These are phyloP conservation scores for Adansonia madagascariensis DNA, from an alignment of 441 rosid genomes.

Conservation along the genomic window DNA sequence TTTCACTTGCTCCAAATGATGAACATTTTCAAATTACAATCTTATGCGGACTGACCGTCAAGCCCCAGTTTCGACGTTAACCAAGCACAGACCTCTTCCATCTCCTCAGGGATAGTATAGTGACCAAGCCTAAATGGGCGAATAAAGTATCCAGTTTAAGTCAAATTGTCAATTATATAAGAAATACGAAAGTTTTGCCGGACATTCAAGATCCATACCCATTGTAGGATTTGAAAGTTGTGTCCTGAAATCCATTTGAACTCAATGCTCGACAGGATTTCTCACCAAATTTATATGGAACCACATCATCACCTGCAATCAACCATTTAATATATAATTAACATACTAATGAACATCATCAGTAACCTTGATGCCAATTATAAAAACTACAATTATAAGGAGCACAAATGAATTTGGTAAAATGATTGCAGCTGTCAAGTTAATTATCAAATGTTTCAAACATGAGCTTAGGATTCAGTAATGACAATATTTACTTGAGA, in stretches of 20 bases:
- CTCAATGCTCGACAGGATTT: conserved; percentile 65
- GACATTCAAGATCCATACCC: conserved; percentile 47
- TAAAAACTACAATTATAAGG: not conserved
- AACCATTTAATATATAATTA: not conserved
- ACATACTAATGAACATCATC: not conserved
- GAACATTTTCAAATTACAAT: conserved; percentile 14
- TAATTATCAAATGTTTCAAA: conserved; percentile 9
- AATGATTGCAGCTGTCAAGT: not conserved
- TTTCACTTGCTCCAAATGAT: conserved; percentile 16
- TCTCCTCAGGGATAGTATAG: conserved; percentile 83
- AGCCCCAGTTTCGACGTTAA: conserved; percentile 68
- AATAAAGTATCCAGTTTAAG: conserved; percentile 4
- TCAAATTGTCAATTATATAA: not conserved
- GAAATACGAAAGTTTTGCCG: not conserved
- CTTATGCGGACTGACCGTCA: conserved; percentile 48
- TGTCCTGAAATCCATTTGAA: conserved; percentile 64
- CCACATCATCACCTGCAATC: conserved; percentile 84
- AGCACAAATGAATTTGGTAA: not conserved
- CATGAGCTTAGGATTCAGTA: not conserved
- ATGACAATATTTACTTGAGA: not conserved
- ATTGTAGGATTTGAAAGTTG: conserved; percentile 68
- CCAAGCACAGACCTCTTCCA: conserved; percentile 83
- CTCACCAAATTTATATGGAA: conserved; percentile 82
- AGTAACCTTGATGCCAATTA: not conserved
- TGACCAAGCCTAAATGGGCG: conserved; percentile 71